Conservation (phyloP, 2,329 filamentous ascomycete genomes). For the Neurospora crassa region DNA sequence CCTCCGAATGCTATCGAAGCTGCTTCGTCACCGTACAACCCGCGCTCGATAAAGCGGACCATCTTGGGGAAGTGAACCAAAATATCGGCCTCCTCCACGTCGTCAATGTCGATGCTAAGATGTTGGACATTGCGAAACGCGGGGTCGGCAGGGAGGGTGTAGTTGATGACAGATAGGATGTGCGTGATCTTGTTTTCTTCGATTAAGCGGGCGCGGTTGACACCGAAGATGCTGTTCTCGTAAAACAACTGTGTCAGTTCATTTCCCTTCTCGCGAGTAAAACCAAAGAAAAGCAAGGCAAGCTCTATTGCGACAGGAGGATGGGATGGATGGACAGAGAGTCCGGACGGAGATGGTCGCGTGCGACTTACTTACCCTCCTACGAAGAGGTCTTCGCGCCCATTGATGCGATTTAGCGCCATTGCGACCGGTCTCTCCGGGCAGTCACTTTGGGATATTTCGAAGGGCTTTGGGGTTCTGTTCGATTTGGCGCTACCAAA, state of each 20-base stretch:
- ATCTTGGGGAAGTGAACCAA: constrained; percentile 69
- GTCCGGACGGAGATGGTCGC: background rate
- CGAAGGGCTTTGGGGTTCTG: background rate
- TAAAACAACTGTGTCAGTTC: constrained; percentile 13
- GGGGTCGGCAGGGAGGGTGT: constrained; percentile 35
- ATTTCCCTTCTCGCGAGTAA: background rate
- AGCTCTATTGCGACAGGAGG: background rate
- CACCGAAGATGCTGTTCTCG: constrained; percentile 59
- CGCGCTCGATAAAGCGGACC: constrained; percentile 75
- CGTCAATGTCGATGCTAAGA: constrained; percentile 75
- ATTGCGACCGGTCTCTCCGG: constrained; percentile 28
- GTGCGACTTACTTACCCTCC: constrained; percentile 56
- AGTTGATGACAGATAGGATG: constrained; percentile 67
- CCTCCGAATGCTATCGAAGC: background rate
- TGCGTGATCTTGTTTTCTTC: constrained; percentile 73
- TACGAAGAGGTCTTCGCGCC: constrained; percentile 63
- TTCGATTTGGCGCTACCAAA: background rate
- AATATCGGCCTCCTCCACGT: constrained; percentile 82
- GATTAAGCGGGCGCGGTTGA: constrained; percentile 63
- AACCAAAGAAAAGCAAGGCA: background rate
- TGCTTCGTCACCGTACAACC: constrained; percentile 33
- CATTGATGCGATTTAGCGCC: constrained; percentile 58
- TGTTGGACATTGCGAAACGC: constrained; percentile 49
- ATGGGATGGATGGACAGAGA: background rate
- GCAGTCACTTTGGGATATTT: background rate